Conservation (phyloP, 2,329 filamentous ascomycete species). For the Hortaea werneckii region DNA sequence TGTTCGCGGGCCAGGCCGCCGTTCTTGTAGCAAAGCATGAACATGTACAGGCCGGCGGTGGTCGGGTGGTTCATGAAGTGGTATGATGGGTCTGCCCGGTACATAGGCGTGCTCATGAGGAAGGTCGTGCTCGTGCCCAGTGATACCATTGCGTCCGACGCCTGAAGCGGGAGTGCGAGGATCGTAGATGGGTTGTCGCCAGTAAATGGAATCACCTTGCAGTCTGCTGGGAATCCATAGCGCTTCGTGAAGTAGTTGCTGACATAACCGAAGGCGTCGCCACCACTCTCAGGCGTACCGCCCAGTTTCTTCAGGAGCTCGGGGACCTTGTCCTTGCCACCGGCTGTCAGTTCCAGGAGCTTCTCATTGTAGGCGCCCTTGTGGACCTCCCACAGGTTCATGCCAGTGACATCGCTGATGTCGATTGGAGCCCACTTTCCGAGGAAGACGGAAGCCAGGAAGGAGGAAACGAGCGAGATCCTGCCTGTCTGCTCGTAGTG, state of each 20-base stretch:
- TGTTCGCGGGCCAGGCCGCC: slow-evolving; percentile 86
- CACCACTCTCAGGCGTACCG: slow-evolving; percentile 68
- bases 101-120: slow-evolving; percentile 89
- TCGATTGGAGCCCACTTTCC: slow-evolving; percentile 81
- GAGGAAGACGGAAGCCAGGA: slow-evolving; percentile 81
- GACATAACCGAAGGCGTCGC: slow-evolving; percentile 64
- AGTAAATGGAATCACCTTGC: slow-evolving; percentile 75
- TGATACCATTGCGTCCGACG: slow-evolving; percentile 86
- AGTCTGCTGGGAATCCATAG: slow-evolving; percentile 67
- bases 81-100: slow-evolving; percentile 79
- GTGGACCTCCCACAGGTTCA: slow-evolving; percentile 91
- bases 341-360: slow-evolving; percentile 66
- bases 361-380: slow-evolving; percentile 61
- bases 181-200: slow-evolving; percentile 96
- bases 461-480: slow-evolving; percentile 91
- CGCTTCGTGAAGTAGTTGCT: slow-evolving; percentile 67
- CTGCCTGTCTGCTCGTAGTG: slow-evolving; percentile 71
- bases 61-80: slow-evolving; percentile 99
- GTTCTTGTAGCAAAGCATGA: slow-evolving; percentile 99
- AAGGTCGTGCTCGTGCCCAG: slow-evolving; percentile 94
- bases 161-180: slow-evolving; percentile 74
- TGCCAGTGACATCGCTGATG: slow-evolving; percentile 88
- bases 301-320: slow-evolving; percentile 72
- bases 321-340: slow-evolving; percentile 46
- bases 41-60: slow-evolving; percentile 88